Conservation (phyloP, 345 rosid species). For the Mercurialis annua region DNA sequence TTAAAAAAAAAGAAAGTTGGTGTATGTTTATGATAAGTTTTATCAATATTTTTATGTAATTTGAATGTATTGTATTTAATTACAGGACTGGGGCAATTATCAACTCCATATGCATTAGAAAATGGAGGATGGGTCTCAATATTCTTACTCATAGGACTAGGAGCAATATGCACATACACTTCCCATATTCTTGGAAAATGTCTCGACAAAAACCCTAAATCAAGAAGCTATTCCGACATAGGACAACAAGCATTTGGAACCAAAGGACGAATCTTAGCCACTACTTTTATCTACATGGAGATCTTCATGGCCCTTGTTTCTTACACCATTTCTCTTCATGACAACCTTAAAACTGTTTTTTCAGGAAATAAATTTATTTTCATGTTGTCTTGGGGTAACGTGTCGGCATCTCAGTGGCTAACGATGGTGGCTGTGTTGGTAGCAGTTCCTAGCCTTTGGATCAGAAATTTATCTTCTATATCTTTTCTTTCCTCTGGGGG, state of each 20-base stretch:
- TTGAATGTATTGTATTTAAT: neutral
- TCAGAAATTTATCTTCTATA: conserved; percentile 60
- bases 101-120: conserved; percentile 70
- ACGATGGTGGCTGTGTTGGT: conserved; percentile 49
- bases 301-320: conserved; percentile 80
- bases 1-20: too few relatives aligned
- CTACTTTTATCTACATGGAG: conserved; percentile 55
- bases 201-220: conserved; percentile 54
- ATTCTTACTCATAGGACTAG: conserved; percentile 49
- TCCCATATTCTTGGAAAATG: conserved; percentile 65
- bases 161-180: conserved; percentile 52
- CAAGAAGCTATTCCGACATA: conserved; percentile 60
- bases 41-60: too few relatives aligned
- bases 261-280: conserved; percentile 43
- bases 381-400: conserved; percentile 23
- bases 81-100: conserved; percentile 72
- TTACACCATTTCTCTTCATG: conserved; percentile 81
- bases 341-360: conserved; percentile 53
- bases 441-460: conserved; percentile 76
- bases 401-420: conserved; percentile 49
- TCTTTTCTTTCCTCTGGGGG: conserved; percentile 74
- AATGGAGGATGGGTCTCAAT: conserved; percentile 70
- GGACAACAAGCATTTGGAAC: conserved; percentile 58
- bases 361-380: conserved; percentile 25
- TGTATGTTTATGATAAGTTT: too few relatives aligned